Conservation (phyloP, 768 basidiomycete genomes). For the Agrocybe pediades region DNA sequence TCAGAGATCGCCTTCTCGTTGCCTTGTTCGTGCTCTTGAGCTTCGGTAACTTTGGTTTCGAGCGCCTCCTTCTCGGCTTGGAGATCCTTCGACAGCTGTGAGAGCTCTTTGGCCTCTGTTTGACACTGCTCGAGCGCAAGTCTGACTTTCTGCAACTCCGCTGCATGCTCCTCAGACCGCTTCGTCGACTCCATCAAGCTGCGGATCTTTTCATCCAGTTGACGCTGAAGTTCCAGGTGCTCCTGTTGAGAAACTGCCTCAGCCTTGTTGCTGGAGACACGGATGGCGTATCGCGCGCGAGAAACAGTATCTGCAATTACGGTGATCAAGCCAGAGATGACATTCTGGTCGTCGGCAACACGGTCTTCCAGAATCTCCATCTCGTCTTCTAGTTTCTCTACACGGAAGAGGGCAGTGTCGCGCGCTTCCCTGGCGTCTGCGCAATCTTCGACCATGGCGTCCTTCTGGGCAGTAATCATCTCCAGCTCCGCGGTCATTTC, state of each 20-base stretch:
- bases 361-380: slow-evolving; percentile 39
- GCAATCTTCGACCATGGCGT: slow-evolving; percentile 85
- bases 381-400: slow-evolving; percentile 67
- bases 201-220: slow-evolving; percentile 12
- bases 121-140: slow-evolving; percentile 9
- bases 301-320: slow-evolving; percentile 38
- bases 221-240: slow-evolving; percentile 5
- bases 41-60: slow-evolving; percentile 21
- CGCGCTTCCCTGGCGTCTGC: slow-evolving; percentile 74
- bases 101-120: slow-evolving; percentile 10
- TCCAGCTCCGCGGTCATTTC: slow-evolving; percentile 77
- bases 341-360: slow-evolving; percentile 29
- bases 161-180: slow-evolving; percentile 12
- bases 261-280: slow-evolving; percentile 2
- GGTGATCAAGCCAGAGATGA: slow-evolving; percentile 38
- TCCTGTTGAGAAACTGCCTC: slow-evolving; percentile 4
- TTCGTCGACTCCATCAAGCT: slow-evolving; percentile 3
- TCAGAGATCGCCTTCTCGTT: slow-evolving; percentile 29
- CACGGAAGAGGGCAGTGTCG: slow-evolving; percentile 56
- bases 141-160: slow-evolving; percentile 12
- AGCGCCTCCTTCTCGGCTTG: slow-evolving; percentile 19
- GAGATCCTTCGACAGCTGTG: slow-evolving; percentile 9
- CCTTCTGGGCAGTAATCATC: slow-evolving; percentile 63
- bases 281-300: slow-evolving; percentile 20
- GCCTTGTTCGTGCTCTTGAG: slow-evolving; percentile 14